A percentile compares a stretch with the other conserved stretches of the same genome.
Conservation (phyloP, 176 grass and related monocot species). For the Musa acuminata region DNA sequence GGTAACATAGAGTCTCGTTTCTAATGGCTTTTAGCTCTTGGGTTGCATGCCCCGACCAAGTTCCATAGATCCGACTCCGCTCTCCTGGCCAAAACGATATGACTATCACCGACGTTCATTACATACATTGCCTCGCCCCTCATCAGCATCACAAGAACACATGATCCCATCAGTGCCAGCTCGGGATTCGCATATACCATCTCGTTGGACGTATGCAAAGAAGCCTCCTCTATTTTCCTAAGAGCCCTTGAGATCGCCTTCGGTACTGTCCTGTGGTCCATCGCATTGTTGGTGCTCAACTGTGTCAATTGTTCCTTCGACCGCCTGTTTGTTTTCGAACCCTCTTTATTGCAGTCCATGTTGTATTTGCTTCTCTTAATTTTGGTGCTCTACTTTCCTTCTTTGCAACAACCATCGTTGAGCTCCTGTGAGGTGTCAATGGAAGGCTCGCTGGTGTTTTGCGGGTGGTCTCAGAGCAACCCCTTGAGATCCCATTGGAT, state of each 20-base stretch:
- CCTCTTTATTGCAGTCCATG: neutral
- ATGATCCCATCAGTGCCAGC: constrained; percentile 65
- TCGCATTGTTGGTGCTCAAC: neutral
- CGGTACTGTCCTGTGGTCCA: constrained; percentile 31
- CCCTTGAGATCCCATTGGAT: constrained; percentile 49
- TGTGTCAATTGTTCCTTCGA: constrained; percentile 4
- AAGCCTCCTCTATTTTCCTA: constrained; percentile 53
- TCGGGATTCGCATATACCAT: constrained; percentile 42
- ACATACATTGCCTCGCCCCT: constrained; percentile 52
- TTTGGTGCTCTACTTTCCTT: neutral
- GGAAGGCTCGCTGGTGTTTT: neutral
- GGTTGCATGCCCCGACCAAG: constrained; percentile 24
- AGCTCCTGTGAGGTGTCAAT: neutral
- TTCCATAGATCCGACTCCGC: constrained; percentile 30
- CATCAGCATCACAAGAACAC: constrained; percentile 80
- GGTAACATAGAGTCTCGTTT: constrained; percentile 37
- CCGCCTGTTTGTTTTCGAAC: neutral
- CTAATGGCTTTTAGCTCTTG: constrained; percentile 30
- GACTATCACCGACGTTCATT: constrained; percentile 25
- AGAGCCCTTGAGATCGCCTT: constrained; percentile 43
- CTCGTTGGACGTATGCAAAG: constrained; percentile 48
- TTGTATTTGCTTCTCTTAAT: neutral
- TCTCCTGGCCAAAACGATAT: constrained; percentile 36
- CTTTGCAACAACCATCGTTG: neutral
- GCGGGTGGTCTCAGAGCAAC: constrained; percentile 52